Base-by-base conservation (phyloP, 768 basidiomycete species). In the Trametes coccinea region DNA sequence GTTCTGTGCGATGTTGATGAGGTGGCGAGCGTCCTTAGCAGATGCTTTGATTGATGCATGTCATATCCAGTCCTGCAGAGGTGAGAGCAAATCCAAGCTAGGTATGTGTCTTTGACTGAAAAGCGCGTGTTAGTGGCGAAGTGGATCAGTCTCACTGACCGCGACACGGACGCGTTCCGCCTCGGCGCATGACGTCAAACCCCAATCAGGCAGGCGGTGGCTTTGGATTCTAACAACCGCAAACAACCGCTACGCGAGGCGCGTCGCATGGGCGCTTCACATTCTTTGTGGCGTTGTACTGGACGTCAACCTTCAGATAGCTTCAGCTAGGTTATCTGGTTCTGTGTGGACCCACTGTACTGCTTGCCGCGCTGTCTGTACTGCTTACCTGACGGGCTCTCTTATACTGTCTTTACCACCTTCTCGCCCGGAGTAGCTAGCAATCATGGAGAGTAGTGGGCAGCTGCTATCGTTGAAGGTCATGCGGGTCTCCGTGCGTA, bases 401-500 rank as follows among this genome's bases (percentile, higher is more conserved):
- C 43, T 14, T 11, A 30, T 55, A 31, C 7, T 44, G 22, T 27
- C 27, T 3, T 7, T 4, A 46, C 22, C 3, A 29, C 11, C 22
- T 27, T n/a, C 30, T 49, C 30, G 11, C 30, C 30, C 16, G 29
- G 49, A 3, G 7, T 29, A 11, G 27, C 41, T 6, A 9, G 3
- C 29, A 17, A 37, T 22, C 8, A 71, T 73, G 63, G 89, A 91
- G 63, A 81, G 81, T 41, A 81, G 84, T 57, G 77, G 80, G 1
- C 90, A 92, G 72, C 76, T 87, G 40, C 71, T 93, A 44, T 88
- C 92, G 3, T 78, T 93, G 66, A 93, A 93, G 74, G 92, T 93
- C 59, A 93, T 93, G 89, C 84, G 92, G 56, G 83, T 92, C 60
- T 93, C 91, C 72, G 92, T 93, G 76, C 74, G 90, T 86, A 43